A percentile compares a stretch with the other conserved stretches of the same genome.
Conservation (phyloP, 176 grass and related monocot species). For the Ensete glaucum region DNA sequence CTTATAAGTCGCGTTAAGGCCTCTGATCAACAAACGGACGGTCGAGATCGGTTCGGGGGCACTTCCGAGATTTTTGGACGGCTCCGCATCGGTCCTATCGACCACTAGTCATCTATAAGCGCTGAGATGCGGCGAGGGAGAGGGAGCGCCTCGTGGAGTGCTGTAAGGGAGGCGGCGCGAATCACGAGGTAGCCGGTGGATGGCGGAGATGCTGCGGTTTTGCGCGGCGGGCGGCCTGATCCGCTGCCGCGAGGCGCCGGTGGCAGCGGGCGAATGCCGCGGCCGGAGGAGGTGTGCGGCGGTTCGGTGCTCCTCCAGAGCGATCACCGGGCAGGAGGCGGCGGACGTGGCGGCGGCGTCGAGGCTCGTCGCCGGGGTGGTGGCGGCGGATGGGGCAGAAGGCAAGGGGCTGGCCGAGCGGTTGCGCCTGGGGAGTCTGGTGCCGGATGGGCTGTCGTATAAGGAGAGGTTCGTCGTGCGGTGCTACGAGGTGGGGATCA, state of each 20-base stretch:
- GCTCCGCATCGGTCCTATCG: background rate
- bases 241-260: background rate
- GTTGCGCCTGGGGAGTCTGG: constrained; percentile 68
- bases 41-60: background rate
- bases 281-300: background rate
- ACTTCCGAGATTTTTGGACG: too few relatives aligned
- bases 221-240: background rate
- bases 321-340: background rate
- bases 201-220: background rate
- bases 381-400: background rate
- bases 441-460: constrained; percentile 73
- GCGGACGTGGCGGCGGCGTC: background rate
- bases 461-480: constrained; percentile 90
- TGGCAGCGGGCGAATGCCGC: background rate
- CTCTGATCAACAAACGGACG: background rate
- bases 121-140: background rate
- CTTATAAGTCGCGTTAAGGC: background rate
- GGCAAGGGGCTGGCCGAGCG: constrained; percentile 50
- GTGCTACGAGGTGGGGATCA: constrained; percentile 90
- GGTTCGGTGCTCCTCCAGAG: background rate
- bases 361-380: background rate
- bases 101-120: background rate
- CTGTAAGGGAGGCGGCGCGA: background rate
- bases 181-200: background rate
- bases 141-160: background rate